Base-by-base conservation (phyloP, 2,329 filamentous ascomycete species). In the Alternaria gaisen region DNA sequence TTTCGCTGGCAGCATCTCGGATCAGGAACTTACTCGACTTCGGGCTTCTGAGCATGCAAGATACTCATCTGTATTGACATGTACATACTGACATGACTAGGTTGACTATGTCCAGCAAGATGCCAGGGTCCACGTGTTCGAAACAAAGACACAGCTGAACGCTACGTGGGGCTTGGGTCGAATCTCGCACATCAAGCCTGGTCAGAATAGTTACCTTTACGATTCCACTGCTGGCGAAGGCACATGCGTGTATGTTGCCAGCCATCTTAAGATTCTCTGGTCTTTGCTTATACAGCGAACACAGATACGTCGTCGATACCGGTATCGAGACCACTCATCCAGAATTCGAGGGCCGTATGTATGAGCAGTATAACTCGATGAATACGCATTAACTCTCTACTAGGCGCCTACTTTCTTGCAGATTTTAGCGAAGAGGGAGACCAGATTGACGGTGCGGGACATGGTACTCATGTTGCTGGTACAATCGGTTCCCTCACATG, bases 271-370 rank as follows among this genome's bases (percentile, higher is more conserved):
- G 6, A 11, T 2, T 43, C 0, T 20, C 3, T 16, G 20, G 28
- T 32, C 3, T 30, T 30, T 1, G 20, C 26, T 58, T 14, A 54
- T 34, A 54, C 11, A 46, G 3, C n/a, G 11, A 18, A 14, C 8
- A 0, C 20, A 58, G 56, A 26, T 91, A 87, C 72, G 79, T 91
- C 20, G 83, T 91, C 28, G 89, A 91, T 75, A 90, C 88, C 6
- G 88, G 89, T 62, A 86, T 91, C 72, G 77, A 80, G 40, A 74
- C 78, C 18, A 82, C 80, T 3, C 88, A 91, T 75, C 65, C 72
- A 4, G 75, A 79, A 14, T 77, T 79, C 20, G 71, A 73, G 67
- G 72, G 72, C 47, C 75, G 77, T 73, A 71, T 2, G 74, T 72
- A 28, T n/a, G 22, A 22, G 7, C 7, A 4, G 7, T 42, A 28